These are phyloP conservation scores for Daldinia sp. DNA, from an alignment of 2,329 filamentous ascomycete genomes.

Conservation along the genomic window DNA sequence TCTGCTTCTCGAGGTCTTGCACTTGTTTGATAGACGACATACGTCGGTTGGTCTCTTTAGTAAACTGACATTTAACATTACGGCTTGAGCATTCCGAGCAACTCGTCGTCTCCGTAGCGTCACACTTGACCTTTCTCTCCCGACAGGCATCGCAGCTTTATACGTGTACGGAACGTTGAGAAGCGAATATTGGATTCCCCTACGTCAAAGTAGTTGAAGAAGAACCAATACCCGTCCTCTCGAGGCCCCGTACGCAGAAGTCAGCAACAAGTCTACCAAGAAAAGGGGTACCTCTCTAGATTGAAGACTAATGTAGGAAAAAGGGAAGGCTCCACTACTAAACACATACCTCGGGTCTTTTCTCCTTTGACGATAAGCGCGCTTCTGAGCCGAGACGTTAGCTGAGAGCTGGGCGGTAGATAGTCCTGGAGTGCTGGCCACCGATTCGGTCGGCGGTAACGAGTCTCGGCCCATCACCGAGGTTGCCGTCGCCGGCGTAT, in stretches of 20 bases:
- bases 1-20: slow-evolving; percentile 93
- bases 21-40: slow-evolving; percentile 99
- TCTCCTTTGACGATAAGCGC: slow-evolving; percentile 91
- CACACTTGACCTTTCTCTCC: slow-evolving; percentile 86
- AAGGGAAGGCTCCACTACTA: slow-evolving; percentile 4
- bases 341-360: slow-evolving; percentile 78
- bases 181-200: slow-evolving; percentile 21
- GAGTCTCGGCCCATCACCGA: slow-evolving; percentile 67
- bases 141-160: slow-evolving; percentile 88
- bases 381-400: slow-evolving; percentile 78
- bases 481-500: slow-evolving; percentile 59
- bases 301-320: background rate
- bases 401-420: slow-evolving; percentile 52
- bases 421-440: slow-evolving; percentile 61
- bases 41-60: slow-evolving; percentile 95
- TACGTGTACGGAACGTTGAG: slow-evolving; percentile 26
- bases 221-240: slow-evolving; percentile 24
- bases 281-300: background rate
- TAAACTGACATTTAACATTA: slow-evolving; percentile 98
- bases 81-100: slow-evolving; percentile 97
- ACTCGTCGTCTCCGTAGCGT: slow-evolving; percentile 94
- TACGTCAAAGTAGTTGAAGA: background rate
- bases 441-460: slow-evolving; percentile 66
- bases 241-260: slow-evolving; percentile 32
- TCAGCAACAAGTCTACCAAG: slow-evolving; percentile 23